Evolutionary conservation across 306 rosid species (phyloP), one percentile per base, ranked within the genome.

Genomic region (Chamaecrista fasciculata): DNA sequence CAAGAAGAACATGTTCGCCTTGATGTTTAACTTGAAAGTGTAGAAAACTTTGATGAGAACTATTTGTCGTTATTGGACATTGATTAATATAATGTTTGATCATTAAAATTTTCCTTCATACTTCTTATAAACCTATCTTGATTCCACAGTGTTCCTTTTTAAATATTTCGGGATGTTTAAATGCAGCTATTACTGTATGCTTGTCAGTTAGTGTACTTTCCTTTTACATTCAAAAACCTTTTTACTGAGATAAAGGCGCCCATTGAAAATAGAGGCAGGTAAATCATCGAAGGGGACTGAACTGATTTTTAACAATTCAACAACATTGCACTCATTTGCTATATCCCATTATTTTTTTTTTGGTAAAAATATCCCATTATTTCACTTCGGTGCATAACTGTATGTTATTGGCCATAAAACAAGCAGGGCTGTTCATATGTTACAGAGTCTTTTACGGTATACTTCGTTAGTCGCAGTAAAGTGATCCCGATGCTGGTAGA

Each of bases 381-480:
- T 51, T 43, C 50, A 11, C 43, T 66, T 71, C 28, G 18, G 34
- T 59, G 70, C 62, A 62, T 78, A 33, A 25, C 55, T 78, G 44
- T 71, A 24, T 28, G 12, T 72, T 52, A 44, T 43, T 80, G 69
- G 46, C 43, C 46, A 53, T 19, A 12, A 63, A 46, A 61, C 62
- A 79, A 72, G 80, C 84, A 94, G 98, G 98, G 98, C 66, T 85
- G 91, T 81, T 18, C 85, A 53, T 69, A 24, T 70, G 97, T 94
- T 52, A 75, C 71, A 28, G 67, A 68, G 23, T 80, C 91, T 3
- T 88, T 82, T 60, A 6, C 55, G 53, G 71, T 79, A 59, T 88
- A 85, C 81, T 64, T 80, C n/a, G 80, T 78, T 57, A 81, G 86
- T 72, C 85, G 77, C 46, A 77, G 74, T 37, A 90, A 83, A 81